Evolutionary conservation across 2,329 filamentous ascomycete species (phyloP).

Genomic region (Fusarium sp.): DNA sequence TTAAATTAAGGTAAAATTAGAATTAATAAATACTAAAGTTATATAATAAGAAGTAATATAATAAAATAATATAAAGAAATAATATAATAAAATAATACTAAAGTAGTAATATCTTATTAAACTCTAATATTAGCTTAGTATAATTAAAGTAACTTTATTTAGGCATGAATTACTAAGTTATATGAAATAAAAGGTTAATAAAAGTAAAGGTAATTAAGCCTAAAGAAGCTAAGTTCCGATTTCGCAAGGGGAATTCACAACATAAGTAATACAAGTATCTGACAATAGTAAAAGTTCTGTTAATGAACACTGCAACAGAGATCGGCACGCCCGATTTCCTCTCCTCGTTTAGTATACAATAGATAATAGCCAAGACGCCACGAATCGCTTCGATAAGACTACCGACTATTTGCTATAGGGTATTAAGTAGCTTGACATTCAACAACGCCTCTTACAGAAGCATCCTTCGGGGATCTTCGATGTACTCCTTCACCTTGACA

Average conservation of each 20-base stretch:
- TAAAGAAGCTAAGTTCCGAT: not conserved
- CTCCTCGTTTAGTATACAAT: conserved; percentile 24
- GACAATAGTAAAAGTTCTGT: not conserved
- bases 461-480: conserved; percentile 95
- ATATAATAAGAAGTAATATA: no score
- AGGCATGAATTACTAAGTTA: not conserved
- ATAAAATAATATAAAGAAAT: no score
- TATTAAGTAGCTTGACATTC: conserved; percentile 25
- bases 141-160: not conserved
- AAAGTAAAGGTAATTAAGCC: conserved; percentile 9
- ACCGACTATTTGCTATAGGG: conserved; percentile 19
- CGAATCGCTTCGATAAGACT: conserved; percentile 4
- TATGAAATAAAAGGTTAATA: not conserved
- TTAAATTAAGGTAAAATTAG: no score
- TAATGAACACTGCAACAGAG: not conserved
- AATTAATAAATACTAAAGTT: no score
- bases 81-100: no score
- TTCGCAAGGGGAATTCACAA: not conserved
- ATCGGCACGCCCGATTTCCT: not conserved
- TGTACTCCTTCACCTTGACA: conserved; percentile 97
- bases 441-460: conserved; percentile 63
- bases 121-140: not conserved
- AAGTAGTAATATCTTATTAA: no score
- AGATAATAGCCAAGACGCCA: conserved; percentile 12
- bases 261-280: not conserved